Evolutionary conservation across 1,284 basidiomycete genomes (phyloP).

Genomic region (Moesziomyces aphidis): DNA sequence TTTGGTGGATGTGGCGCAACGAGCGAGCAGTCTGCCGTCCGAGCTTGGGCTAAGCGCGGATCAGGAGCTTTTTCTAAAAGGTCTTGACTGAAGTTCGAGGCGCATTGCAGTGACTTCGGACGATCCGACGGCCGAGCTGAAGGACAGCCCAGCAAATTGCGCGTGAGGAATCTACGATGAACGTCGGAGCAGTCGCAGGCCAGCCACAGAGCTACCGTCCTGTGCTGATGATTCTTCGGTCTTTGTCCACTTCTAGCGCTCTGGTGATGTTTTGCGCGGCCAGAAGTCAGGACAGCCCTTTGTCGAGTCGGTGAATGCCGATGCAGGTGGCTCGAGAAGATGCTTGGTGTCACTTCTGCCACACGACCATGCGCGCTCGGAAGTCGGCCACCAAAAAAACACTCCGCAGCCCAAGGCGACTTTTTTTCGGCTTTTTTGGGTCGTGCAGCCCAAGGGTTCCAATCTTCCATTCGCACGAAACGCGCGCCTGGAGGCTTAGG

Average conservation of each 20-base stretch:
- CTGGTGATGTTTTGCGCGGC: too few relatives aligned
- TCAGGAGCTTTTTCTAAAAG: neutral
- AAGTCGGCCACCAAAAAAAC: neutral
- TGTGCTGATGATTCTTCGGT: too few relatives aligned
- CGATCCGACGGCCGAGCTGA: conserved; percentile 6
- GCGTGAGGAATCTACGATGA: neutral
- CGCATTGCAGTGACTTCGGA: conserved; percentile 19
- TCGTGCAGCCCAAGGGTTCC: conserved; percentile 11
- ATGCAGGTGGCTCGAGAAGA: neutral
- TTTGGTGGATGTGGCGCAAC: conserved; percentile 12
- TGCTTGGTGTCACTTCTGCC: neutral
- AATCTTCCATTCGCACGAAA: conserved; percentile 43
- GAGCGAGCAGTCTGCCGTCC: conserved; percentile 9
- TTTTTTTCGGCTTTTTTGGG: conserved; percentile 6
- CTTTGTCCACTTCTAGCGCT: too few relatives aligned
- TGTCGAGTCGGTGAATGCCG: neutral
- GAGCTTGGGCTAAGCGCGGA: conserved; percentile 3
- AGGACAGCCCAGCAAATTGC: neutral
- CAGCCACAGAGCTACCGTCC: neutral
- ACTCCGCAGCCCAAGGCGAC: neutral
- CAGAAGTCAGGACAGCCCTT: neutral
- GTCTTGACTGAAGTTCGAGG: conserved; percentile 1
- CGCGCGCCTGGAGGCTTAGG: neutral
- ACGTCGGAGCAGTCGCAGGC: neutral
- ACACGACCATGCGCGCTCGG: neutral